Evolutionary conservation across 148 eudicot genomes (phyloP).

Genomic region (Nepenthes mirabilis): DNA sequence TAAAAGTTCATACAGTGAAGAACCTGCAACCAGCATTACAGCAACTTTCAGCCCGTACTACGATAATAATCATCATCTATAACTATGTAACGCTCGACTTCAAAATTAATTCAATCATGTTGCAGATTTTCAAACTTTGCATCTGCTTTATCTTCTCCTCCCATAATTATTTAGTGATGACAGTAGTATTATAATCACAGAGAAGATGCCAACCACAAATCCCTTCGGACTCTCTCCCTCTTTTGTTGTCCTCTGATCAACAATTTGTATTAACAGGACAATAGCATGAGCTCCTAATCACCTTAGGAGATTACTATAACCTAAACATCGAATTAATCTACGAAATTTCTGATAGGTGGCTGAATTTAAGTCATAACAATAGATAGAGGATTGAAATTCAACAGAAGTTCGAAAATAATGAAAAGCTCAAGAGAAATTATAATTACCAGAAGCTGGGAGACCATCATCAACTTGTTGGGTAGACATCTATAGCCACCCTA

Average conservation of each 20-base stretch:
- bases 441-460: conserved; percentile 2
- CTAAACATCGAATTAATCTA: not conserved
- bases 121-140: too few relatives aligned
- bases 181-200: too few relatives aligned
- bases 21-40: conserved; percentile 19
- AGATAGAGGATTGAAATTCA: not conserved
- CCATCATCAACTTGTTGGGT: conserved; percentile 16
- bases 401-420: not conserved
- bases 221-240: too few relatives aligned
- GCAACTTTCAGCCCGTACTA: too few relatives aligned
- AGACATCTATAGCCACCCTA: conserved; percentile 21
- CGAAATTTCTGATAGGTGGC: not conserved
- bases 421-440: not conserved
- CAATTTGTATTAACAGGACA: not conserved
- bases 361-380: not conserved
- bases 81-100: too few relatives aligned
- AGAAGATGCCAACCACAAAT: too few relatives aligned
- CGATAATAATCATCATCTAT: too few relatives aligned
- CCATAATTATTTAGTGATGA: too few relatives aligned
- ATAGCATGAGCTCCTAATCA: not conserved
- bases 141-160: too few relatives aligned
- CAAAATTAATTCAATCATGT: too few relatives aligned
- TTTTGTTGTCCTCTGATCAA: not conserved
- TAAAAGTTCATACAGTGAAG: conserved; percentile 28
- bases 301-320: not conserved